Evolutionary conservation across 306 rosid genomes (phyloP).

Genomic region (Sechiopsis laciniata): DNA sequence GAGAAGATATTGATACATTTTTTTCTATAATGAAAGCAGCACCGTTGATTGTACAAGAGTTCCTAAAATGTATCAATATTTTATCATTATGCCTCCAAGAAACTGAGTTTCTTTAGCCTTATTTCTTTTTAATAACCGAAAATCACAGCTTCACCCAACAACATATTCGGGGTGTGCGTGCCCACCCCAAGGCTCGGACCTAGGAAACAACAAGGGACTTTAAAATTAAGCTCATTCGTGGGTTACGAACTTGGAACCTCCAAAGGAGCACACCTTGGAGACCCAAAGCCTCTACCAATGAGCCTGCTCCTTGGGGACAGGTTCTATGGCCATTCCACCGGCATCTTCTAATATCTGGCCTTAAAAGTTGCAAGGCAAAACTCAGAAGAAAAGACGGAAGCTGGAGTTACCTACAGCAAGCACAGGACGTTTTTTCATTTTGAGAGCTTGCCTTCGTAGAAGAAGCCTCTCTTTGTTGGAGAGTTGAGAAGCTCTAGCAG

Average conservation of each 20-base stretch:
- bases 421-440: slow-evolving; percentile 65
- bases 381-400: background rate
- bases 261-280: too few species aligned
- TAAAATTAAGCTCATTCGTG: too few species aligned
- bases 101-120: background rate
- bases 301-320: too few species aligned
- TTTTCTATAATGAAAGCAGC: background rate
- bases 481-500: slow-evolving; percentile 42
- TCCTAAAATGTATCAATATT: too few species aligned
- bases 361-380: background rate
- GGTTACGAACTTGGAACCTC: too few species aligned
- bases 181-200: too few species aligned
- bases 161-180: too few species aligned
- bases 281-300: too few species aligned
- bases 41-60: background rate
- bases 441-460: slow-evolving; percentile 70
- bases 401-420: slow-evolving; percentile 62
- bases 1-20: background rate
- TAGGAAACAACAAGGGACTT: too few species aligned
- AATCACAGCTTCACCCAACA: too few species aligned
- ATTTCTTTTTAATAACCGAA: too few species aligned
- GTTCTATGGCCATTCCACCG: background rate
- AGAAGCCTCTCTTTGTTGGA: slow-evolving; percentile 82
- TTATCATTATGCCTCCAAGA: background rate
- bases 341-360: slow-evolving; percentile 7